Base-by-base conservation (phyloP, 345 rosid genomes). In the Citrus inodora region DNA sequence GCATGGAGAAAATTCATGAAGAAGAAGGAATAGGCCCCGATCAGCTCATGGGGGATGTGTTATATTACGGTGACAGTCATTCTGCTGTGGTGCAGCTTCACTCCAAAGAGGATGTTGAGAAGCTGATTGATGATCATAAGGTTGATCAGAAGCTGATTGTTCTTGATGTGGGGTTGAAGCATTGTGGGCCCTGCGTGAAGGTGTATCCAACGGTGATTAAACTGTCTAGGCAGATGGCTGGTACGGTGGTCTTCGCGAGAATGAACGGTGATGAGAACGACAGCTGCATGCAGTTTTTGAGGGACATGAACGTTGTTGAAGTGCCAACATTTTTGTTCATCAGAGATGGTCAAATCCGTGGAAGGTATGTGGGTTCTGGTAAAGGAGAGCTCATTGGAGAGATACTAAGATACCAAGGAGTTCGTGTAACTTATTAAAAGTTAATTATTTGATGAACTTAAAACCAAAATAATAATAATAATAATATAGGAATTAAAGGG, bases 261-360 rank as follows among this genome's bases (percentile, higher is more conserved):
- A 93, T 95, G 97, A 92, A 93, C 83, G 99, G 98, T 0, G 98
- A 95, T 80, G 98, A 95, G 88, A 95, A 93, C 72, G 98, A 91
- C 5, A 93, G 97, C 81, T 95, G 99, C 81, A 93, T 95, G 98
- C 82, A 80, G 85, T 95, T 90, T 83, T 85, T 95, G 42, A 92
- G 76, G 82, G 98, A 93, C 79, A 93, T 91, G 98, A 79, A 95
- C 6, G 96, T 95, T 38, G 28, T 95, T 0, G 93, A 95, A 65
- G 99, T 95, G 2, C 99, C 96, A 0, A 93, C 98, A 7, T 93
- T 93, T 81, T 84, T 93, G 88, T 95, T 95, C 83, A 93, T 95
- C 55, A 85, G 93, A 77, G 88, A 89, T 21, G 99, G 97, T 0
- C 70, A 89, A 78, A 93, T 93, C 46, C 2, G 87, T 64, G 98